These are phyloP conservation scores for Suzukiozyma palmioleophila DNA, from an alignment of 1,139 yeast genomes.

Conservation along the genomic window DNA sequence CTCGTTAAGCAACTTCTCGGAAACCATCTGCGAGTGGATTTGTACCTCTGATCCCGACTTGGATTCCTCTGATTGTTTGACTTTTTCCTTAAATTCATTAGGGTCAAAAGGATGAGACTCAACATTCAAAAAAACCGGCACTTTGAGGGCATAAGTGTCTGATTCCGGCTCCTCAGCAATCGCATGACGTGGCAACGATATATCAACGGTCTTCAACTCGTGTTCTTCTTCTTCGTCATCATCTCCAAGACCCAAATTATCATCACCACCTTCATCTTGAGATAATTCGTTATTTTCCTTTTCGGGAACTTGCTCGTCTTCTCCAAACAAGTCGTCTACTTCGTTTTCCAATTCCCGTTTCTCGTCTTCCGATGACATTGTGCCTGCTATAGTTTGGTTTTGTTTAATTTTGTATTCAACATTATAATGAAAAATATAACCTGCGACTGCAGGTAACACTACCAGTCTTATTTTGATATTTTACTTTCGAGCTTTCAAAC, in stretches of 20 bases:
- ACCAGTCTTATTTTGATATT: no score
- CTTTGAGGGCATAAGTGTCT: slow-evolving; percentile 54
- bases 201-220: slow-evolving; percentile 48
- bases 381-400: neutral
- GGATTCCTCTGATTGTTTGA: slow-evolving; percentile 44
- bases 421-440: neutral
- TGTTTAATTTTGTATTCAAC: neutral
- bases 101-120: slow-evolving; percentile 91
- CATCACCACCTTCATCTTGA: slow-evolving; percentile 11
- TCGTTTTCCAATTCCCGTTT: slow-evolving; percentile 19
- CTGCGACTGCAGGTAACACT: no score
- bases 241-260: slow-evolving; percentile 11
- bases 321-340: slow-evolving; percentile 49
- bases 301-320: slow-evolving; percentile 29
- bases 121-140: slow-evolving; percentile 78
- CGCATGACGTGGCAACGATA: slow-evolving; percentile 74
- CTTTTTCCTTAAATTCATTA: slow-evolving; percentile 54
- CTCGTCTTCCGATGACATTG: slow-evolving; percentile 11
- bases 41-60: slow-evolving; percentile 35
- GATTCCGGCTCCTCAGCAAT: slow-evolving; percentile 38
- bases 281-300: slow-evolving; percentile 9
- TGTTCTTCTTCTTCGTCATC: slow-evolving; percentile 22
- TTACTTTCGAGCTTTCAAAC: no score
- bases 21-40: slow-evolving; percentile 39
- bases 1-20: slow-evolving; percentile 59